These are phyloP conservation scores for Nemania sp. DNA, from an alignment of 2,329 filamentous ascomycete genomes.

Conservation along the genomic window DNA sequence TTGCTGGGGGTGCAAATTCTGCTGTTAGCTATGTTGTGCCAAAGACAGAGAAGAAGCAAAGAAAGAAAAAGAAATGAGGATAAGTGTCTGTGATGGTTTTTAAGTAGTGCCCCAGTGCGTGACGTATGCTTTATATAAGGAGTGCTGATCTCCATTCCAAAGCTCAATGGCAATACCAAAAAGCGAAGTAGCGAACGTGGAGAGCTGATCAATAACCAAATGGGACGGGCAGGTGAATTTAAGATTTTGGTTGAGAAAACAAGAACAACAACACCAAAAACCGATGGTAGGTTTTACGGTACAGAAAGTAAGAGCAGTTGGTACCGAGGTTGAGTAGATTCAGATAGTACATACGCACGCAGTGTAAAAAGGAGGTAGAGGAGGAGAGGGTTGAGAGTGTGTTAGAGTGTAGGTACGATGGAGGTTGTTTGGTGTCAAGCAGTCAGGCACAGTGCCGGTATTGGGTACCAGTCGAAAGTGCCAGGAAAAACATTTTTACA, in stretches of 20 bases:
- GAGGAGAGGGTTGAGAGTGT: no score
- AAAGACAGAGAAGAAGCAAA: not conserved
- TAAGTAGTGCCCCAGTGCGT: slow-evolving; percentile 26
- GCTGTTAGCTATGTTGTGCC: slow-evolving; percentile 35
- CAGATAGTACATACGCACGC: no score
- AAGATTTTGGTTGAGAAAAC: not conserved
- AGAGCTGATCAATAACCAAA: not conserved
- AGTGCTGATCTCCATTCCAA: slow-evolving; percentile 10
- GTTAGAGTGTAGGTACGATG: not conserved
- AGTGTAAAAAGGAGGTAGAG: no score
- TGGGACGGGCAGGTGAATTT: not conserved
- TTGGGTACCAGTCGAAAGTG: slow-evolving; percentile 7
- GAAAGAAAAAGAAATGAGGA: slow-evolving; percentile 7
- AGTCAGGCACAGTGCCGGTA: not conserved
- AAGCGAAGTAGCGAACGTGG: not conserved
- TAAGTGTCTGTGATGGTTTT: no score
- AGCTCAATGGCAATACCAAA: slow-evolving; percentile 5
- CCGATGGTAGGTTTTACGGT: not conserved
- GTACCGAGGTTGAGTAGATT: not conserved
- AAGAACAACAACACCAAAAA: no score
- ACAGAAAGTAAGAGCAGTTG: not conserved
- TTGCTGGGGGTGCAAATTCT: slow-evolving; percentile 39
- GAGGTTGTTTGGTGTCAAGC: slow-evolving; percentile 7
- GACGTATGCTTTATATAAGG: slow-evolving; percentile 29
- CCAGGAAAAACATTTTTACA: not conserved